Conservation (phyloP, 257 asterid species). For the Avicennia marina region DNA sequence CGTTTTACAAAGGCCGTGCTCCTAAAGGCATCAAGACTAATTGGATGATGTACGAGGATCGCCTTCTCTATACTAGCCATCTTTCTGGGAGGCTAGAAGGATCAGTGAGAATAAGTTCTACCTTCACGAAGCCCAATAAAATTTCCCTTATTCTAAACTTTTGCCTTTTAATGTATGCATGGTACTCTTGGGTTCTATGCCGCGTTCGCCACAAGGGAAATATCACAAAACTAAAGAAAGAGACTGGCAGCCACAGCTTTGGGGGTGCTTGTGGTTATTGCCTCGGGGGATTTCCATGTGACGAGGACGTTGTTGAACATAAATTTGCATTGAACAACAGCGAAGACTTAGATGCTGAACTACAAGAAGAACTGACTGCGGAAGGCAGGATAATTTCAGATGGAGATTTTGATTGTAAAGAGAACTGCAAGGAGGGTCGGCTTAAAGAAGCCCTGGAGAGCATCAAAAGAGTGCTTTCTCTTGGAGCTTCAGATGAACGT, state of each 20-base stretch:
- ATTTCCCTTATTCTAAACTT: neutral
- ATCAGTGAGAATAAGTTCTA: slow-evolving; percentile 25
- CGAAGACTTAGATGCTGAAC: too few species aligned
- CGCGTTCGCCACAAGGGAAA: slow-evolving; percentile 20
- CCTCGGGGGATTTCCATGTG: too few species aligned
- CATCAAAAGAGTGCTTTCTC: slow-evolving; percentile 28
- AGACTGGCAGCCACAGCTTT: neutral
- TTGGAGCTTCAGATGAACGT: slow-evolving; percentile 22
- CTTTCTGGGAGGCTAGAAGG: neutral
- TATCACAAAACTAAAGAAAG: neutral
- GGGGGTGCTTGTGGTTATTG: too few species aligned
- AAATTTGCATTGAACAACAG: too few species aligned
- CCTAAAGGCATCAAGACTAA: slow-evolving; percentile 29
- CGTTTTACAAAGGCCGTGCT: slow-evolving; percentile 30
- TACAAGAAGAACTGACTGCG: neutral
- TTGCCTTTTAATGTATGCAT: neutral
- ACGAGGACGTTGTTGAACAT: too few species aligned
- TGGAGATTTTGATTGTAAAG: slow-evolving; percentile 4
- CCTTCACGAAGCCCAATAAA: too few species aligned
- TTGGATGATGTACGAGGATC: slow-evolving; percentile 36
- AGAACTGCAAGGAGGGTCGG: neutral
- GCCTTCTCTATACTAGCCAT: slow-evolving; percentile 12
- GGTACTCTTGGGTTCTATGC: slow-evolving; percentile 26
- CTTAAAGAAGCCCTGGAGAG: slow-evolving; percentile 18
- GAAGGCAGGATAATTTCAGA: neutral